A percentile compares a stretch with the other conserved stretches of the same genome.
phyloP scores from a whole-genome alignment of 768 basidiomycete species.

The Tulasnella sp. region DNA sequence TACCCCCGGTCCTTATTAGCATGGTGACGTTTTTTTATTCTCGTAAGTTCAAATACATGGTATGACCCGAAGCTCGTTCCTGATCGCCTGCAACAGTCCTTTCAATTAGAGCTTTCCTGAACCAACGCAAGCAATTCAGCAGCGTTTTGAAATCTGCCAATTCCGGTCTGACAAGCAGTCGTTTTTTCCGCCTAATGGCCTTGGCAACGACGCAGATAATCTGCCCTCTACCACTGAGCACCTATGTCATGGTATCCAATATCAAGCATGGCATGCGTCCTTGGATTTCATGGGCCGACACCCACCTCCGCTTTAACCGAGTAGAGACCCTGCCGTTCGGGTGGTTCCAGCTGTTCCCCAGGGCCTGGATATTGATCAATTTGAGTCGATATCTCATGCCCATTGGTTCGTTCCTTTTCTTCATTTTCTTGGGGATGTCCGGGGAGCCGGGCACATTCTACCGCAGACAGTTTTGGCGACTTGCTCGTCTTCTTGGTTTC shows the following conservation, averaged over 20 bases:
- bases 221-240: slow-evolving; percentile 22
- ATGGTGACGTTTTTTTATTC: slow-evolving; percentile 37
- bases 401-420: slow-evolving; percentile 50
- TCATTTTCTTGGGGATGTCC: slow-evolving; percentile 53
- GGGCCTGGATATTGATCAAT: slow-evolving; percentile 28
- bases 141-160: neutral
- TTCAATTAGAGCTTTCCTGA: slow-evolving; percentile 19
- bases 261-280: neutral
- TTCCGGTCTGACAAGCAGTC: slow-evolving; percentile 25
- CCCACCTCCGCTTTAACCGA: slow-evolving; percentile 11
- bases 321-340: slow-evolving; percentile 20
- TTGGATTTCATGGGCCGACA: slow-evolving; percentile 24
- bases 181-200: slow-evolving; percentile 31
- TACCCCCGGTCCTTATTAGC: slow-evolving; percentile 42
- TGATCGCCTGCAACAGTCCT: neutral
- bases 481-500: neutral
- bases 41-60: slow-evolving; percentile 32
- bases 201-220: slow-evolving; percentile 27
- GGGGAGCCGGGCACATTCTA: slow-evolving; percentile 14
- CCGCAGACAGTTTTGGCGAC: neutral
- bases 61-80: neutral
- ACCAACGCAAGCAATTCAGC: slow-evolving; percentile 16
- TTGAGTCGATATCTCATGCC: slow-evolving; percentile 43
- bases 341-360: slow-evolving; percentile 8
- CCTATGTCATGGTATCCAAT: slow-evolving; percentile 14